Conservation (phyloP, 345 rosid species). For the Microcos paniculata region DNA sequence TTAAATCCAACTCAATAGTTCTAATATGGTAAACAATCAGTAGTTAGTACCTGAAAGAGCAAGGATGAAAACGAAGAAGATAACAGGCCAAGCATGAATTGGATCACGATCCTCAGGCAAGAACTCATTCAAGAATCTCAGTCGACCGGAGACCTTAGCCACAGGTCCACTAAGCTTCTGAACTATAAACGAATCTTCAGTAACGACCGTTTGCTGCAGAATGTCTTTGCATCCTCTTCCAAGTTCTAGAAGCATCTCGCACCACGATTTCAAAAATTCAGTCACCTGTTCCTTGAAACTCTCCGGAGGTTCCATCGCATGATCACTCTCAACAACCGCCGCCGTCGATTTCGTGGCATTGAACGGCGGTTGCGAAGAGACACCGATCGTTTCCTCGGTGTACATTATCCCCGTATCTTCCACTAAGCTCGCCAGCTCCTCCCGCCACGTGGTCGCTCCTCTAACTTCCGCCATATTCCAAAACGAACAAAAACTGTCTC, state of each 20-base stretch:
- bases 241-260: constrained; percentile 78
- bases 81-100: constrained; percentile 76
- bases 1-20: neutral
- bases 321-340: constrained; percentile 1
- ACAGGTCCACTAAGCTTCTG: constrained; percentile 70
- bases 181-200: constrained; percentile 69
- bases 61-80: constrained; percentile 61
- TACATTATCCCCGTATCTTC: constrained; percentile 47
- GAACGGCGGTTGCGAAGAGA: constrained; percentile 26
- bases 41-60: constrained; percentile 65
- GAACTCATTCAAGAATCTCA: constrained; percentile 76
- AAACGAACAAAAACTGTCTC: neutral
- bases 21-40: neutral
- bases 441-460: constrained; percentile 64
- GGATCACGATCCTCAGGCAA: constrained; percentile 99
- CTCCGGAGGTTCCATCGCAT: constrained; percentile 43
- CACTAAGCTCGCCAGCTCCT: constrained; percentile 63
- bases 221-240: constrained; percentile 77
- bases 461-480: constrained; percentile 57
- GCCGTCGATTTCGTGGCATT: constrained; percentile 17
- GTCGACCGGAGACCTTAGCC: constrained; percentile 53
- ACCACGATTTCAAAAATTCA: constrained; percentile 86
- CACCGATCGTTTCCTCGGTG: constrained; percentile 40
- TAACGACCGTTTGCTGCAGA: constrained; percentile 56
- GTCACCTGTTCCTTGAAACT: constrained; percentile 62